Percentiles rank a stretch among this genome's conserved stretches.
These are phyloP conservation scores for Daldinia bambusicola DNA, from an alignment of 495 filamentous ascomycete species.

Conservation along the genomic window DNA sequence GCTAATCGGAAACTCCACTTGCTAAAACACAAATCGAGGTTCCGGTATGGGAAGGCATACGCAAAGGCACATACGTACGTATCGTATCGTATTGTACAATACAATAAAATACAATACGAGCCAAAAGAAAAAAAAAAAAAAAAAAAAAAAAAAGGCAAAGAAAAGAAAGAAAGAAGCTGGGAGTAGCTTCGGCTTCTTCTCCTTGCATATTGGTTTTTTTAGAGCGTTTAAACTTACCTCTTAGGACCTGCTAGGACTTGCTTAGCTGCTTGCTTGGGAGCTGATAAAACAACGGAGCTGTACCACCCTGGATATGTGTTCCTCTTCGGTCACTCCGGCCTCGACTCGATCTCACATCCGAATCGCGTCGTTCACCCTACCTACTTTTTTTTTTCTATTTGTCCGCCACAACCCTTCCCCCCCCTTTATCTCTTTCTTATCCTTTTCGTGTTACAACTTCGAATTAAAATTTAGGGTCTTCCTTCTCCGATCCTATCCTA, in stretches of 20 bases:
- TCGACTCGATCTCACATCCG: conserved; percentile 1
- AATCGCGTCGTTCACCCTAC: neutral
- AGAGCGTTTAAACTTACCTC: conserved; percentile 14
- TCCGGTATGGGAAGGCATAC: conserved; percentile 15
- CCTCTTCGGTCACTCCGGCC: conserved; percentile 30
- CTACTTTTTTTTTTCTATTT: neutral
- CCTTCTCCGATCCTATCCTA: conserved; percentile 23
- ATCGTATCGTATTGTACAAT: no score
- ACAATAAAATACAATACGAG: no score
- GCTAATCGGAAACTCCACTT: conserved; percentile 34
- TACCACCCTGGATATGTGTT: conserved; percentile 20
- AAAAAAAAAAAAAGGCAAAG: no score
- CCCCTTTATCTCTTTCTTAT: neutral
- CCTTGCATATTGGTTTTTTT: neutral
- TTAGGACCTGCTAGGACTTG: neutral
- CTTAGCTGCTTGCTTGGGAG: neutral
- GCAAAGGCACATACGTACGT: neutral
- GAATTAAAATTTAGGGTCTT: conserved; percentile 8
- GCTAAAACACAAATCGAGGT: conserved; percentile 11
- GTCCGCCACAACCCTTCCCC: neutral
- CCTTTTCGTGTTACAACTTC: neutral
- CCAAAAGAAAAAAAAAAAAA: no score
- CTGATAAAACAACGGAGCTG: conserved; percentile 1
- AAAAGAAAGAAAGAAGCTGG: neutral
- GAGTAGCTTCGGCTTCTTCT: conserved; percentile 3